Percentiles rank a stretch among this genome's conserved stretches.
These are phyloP conservation scores for Capsella bursapastoris DNA, from an alignment of 345 rosid genomes.

Conservation along the genomic window DNA sequence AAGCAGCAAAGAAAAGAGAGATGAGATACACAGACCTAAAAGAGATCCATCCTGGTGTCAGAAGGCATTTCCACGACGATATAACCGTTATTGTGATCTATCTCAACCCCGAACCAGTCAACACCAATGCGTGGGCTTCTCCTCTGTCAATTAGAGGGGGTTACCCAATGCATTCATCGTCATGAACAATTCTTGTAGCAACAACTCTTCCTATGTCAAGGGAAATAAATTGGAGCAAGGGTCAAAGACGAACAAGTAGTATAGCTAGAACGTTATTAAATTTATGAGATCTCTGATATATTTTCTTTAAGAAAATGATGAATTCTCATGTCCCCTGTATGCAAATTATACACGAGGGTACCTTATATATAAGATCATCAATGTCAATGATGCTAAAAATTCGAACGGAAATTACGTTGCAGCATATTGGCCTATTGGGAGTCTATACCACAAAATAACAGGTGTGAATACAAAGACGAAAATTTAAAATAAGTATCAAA, in stretches of 20 bases:
- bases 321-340: conserved; percentile 39
- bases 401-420: neutral
- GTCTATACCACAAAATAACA: neutral
- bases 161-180: conserved; percentile 35
- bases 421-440: neutral
- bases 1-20: conserved; percentile 86
- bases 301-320: conserved; percentile 21
- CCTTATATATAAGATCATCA: conserved; percentile 9
- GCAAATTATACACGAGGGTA: conserved; percentile 40
- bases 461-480: neutral
- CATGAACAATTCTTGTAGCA: conserved; percentile 21
- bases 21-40: conserved; percentile 78
- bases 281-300: conserved; percentile 25
- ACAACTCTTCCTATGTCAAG: neutral
- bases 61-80: conserved; percentile 86
- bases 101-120: conserved; percentile 42
- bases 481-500: neutral
- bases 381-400: conserved; percentile 16
- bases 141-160: conserved; percentile 66
- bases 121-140: conserved; percentile 26
- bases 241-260: conserved; percentile 21
- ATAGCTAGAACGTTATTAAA: conserved; percentile 34
- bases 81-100: conserved; percentile 62
- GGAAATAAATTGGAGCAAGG: neutral
- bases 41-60: conserved; percentile 62